Conservation (phyloP, 805 yeast species). For the Blastobotrys peoriensis region DNA sequence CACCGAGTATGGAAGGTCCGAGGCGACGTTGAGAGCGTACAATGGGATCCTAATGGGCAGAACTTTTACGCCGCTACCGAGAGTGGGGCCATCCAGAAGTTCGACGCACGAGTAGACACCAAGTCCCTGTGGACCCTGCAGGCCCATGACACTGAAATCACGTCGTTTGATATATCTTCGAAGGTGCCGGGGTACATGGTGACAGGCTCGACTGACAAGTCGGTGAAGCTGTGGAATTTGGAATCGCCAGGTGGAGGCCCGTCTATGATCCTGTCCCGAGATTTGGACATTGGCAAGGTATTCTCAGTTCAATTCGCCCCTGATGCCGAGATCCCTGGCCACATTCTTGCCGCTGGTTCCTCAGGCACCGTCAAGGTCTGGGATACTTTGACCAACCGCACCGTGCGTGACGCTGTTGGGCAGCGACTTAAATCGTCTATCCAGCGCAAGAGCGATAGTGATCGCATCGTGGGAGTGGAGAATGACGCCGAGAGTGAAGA, state of each 20-base stretch:
- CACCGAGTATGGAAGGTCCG: conserved; percentile 58
- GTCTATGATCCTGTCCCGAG: conserved; percentile 83
- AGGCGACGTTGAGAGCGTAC: conserved; percentile 79
- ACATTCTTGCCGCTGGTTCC: conserved; percentile 82
- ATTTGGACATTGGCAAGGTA: conserved; percentile 91
- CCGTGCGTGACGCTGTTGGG: conserved; percentile 67
- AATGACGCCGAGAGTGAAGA: conserved; percentile 4
- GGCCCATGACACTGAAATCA: conserved; percentile 93
- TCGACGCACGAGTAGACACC: conserved; percentile 66
- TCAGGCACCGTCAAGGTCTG: conserved; percentile 80
- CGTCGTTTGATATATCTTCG: conserved; percentile 66
- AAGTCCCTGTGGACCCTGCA: conserved; percentile 89
- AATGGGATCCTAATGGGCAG: conserved; percentile 56
- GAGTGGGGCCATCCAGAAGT: conserved; percentile 80
- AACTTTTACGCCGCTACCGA: conserved; percentile 84
- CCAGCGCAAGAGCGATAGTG: conserved; percentile 4
- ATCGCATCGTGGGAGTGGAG: conserved; percentile 12
- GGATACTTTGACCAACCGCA: conserved; percentile 80
- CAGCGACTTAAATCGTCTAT: conserved; percentile 18
- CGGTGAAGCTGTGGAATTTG: conserved; percentile 82
- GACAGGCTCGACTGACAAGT: conserved; percentile 85
- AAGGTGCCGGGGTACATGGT: conserved; percentile 67
- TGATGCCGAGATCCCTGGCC: conserved; percentile 80
- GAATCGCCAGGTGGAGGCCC: conserved; percentile 51
- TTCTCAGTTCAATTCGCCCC: conserved; percentile 77